Conservation (phyloP, 495 filamentous ascomycete genomes). For the Xanthoparmelia taractica region DNA sequence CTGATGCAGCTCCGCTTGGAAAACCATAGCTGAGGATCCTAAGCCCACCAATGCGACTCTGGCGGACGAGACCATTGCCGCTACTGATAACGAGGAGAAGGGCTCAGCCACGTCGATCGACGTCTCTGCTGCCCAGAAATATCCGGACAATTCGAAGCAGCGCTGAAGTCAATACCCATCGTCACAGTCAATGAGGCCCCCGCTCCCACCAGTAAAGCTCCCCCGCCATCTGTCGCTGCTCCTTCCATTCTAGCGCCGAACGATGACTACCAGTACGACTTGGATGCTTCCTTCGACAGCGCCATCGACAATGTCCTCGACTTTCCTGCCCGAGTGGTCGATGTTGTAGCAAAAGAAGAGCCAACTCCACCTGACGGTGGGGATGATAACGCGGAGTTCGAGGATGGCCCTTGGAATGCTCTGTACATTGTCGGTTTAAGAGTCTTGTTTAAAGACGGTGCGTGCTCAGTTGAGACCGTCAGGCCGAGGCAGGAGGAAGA, state of each 20-base stretch:
- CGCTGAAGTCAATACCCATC: constrained; percentile 14
- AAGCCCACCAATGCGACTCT: neutral
- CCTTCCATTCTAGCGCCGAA: constrained; percentile 14
- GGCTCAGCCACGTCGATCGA: neutral
- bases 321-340: constrained; percentile 33
- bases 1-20: constrained; percentile 7
- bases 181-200: constrained; percentile 18
- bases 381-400: constrained; percentile 38
- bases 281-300: constrained; percentile 25
- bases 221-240: constrained; percentile 10
- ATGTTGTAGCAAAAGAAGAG: constrained; percentile 26
- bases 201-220: neutral
- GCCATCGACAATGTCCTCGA: constrained; percentile 28
- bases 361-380: constrained; percentile 6
- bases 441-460: constrained; percentile 58
- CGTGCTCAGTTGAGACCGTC: constrained; percentile 47
- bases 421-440: constrained; percentile 71
- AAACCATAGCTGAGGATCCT: neutral
- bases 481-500: constrained; percentile 46
- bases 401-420: constrained; percentile 73
- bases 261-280: constrained; percentile 27
- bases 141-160: constrained; percentile 5
- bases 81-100: neutral
- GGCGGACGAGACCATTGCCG: neutral
- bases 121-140: neutral